Percentiles rank a stretch among this genome's conserved stretches.
These are phyloP conservation scores for Tagetes erecta DNA, from an alignment of 129 eudicot species.

Conservation along the genomic window DNA sequence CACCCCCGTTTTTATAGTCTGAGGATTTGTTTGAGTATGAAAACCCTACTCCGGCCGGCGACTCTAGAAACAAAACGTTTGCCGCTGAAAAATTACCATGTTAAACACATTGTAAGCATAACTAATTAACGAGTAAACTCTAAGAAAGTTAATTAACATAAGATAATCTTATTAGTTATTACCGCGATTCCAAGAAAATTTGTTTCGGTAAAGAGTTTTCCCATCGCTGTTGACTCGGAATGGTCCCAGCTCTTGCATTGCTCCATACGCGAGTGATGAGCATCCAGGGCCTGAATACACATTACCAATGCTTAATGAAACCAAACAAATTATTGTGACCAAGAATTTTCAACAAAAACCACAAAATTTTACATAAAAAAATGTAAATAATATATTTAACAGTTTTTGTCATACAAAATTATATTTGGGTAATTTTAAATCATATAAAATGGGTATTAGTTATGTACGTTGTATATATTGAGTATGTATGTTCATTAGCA, in stretches of 20 bases:
- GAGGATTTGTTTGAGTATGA: constrained; percentile 69
- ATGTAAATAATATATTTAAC: no score
- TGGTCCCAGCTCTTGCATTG: constrained; percentile 90
- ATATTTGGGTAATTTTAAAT: no score
- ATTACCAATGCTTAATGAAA: not conserved
- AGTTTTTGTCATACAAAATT: not conserved
- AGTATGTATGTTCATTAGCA: constrained; percentile 1
- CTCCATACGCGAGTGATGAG: constrained; percentile 87
- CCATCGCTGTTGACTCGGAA: constrained; percentile 81
- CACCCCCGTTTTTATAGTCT: constrained; percentile 51
- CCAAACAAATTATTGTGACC: not conserved
- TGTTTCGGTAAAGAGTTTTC: constrained; percentile 62
- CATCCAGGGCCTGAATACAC: constrained; percentile 76
- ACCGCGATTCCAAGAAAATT: constrained; percentile 78
- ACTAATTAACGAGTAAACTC: not conserved
- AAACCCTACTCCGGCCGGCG: constrained; percentile 89
- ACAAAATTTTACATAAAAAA: no score
- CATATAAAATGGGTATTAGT: no score
- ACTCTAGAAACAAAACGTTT: constrained; percentile 75
- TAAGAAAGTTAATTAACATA: no score
- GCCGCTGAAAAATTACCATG: constrained; percentile 43
- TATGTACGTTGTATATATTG: not conserved
- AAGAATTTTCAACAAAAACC: no score
- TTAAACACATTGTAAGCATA: not conserved
- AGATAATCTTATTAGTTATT: constrained; percentile 2